Evolutionary conservation across 805 yeast species (phyloP).

Genomic region (Sugiyamaella floridensis): DNA sequence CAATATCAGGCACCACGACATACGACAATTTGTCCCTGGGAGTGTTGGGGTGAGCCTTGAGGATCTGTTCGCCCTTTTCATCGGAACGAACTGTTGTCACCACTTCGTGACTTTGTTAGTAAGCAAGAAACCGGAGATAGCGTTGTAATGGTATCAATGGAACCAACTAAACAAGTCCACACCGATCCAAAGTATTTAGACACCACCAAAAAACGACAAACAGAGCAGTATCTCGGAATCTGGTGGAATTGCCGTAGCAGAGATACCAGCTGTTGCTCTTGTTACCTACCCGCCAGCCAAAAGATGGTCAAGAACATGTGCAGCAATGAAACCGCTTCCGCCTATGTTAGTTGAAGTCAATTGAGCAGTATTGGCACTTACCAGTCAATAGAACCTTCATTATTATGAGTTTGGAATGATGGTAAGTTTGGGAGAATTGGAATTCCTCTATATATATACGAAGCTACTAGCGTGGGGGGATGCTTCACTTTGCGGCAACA

Average conservation of each 20-base stretch:
- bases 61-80: slow-evolving; percentile 35
- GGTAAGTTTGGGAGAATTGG: neutral
- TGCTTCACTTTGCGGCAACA: too few species aligned
- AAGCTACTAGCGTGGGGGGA: neutral
- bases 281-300: slow-evolving; percentile 30
- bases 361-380: neutral
- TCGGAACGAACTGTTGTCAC: slow-evolving; percentile 43
- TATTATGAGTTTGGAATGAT: neutral
- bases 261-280: too few species aligned
- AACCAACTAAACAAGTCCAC: too few species aligned
- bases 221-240: too few species aligned
- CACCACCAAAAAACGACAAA: too few species aligned
- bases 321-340: slow-evolving; percentile 20
- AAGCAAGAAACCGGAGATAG: neutral
- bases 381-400: slow-evolving; percentile 3
- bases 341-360: slow-evolving; percentile 10
- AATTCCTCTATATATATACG: neutral
- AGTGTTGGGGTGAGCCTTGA: slow-evolving; percentile 21
- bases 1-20: slow-evolving; percentile 29
- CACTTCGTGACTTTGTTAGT: slow-evolving; percentile 31
- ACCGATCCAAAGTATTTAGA: too few species aligned
- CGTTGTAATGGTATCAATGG: neutral
- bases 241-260: too few species aligned
- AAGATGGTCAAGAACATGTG: slow-evolving; percentile 29
- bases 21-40: slow-evolving; percentile 25